Evolutionary conservation across 2,329 filamentous ascomycete species (phyloP), one percentile per base, ranked within the genome.

Genomic region (Beauveria caledonica): DNA sequence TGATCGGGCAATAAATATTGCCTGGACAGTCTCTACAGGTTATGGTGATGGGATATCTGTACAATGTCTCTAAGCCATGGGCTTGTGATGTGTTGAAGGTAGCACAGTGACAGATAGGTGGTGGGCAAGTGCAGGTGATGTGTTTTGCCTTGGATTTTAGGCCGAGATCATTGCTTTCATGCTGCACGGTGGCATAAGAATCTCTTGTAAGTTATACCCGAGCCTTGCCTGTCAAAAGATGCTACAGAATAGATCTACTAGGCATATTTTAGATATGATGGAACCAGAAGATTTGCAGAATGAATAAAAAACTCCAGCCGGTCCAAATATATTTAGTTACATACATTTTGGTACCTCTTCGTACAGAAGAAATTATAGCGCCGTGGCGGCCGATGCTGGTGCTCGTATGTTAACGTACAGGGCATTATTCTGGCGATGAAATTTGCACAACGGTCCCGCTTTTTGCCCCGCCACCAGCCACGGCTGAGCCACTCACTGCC

Each of bases 401-500:
- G 25, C 46, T 49, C 27, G 27, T 49, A 3, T 17, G 13, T 7
- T 15, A n/a, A 17, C 3, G n/a, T 45, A 42, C 36, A 40, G 21
- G 33, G 49, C 19, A 33, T 5, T 25, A 23, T 51, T 13, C 21
- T 45, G 40, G 17, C 25, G 27, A 33, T 11, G 25, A 46, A 46
- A 45, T 56, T 53, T 57, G 21, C 44, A 49, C 45, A 49, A 49
- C 15, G 13, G 21, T 19, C 48, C 44, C 54, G 15, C 27, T 45
- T 27, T 45, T 57, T 49, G 54, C 54, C 54, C 54, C 54, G 54
- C 54, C 54, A 48, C 44, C 13, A 39, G 54, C 44, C 54, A 48
- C 54, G 10, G 19, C 13, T 33, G 11, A 57, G 54, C 54, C 54
- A 57, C 29, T 56, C 25, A 36, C 7, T 39, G 42, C 10, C 25